Conservation (phyloP, 1,284 basidiomycete species). For the Volvariella surrecta region DNA sequence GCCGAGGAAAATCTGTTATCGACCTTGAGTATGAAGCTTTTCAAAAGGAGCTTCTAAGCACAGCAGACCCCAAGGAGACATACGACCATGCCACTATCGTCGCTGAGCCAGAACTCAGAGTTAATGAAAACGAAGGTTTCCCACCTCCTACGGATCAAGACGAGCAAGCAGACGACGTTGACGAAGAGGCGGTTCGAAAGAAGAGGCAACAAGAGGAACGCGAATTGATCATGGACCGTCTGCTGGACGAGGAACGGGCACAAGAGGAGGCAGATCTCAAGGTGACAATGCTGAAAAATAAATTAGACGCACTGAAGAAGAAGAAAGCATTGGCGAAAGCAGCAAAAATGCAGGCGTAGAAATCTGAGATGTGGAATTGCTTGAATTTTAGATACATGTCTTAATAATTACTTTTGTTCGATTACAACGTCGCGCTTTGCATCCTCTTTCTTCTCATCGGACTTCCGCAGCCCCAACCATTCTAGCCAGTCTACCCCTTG, state of each 20-base stretch:
- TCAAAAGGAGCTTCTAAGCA: constrained; percentile 48
- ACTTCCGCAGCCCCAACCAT: constrained; percentile 32
- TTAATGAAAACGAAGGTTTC: constrained; percentile 35
- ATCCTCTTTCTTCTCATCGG: not conserved
- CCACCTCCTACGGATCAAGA: constrained; percentile 31
- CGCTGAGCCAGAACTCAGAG: constrained; percentile 54
- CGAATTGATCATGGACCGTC: constrained; percentile 74
- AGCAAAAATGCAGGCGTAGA: constrained; percentile 7
- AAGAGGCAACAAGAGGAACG: constrained; percentile 61
- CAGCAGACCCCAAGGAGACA: constrained; percentile 32
- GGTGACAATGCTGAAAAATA: constrained; percentile 54
- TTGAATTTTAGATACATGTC: too few species aligned
- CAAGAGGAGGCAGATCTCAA: constrained; percentile 80
- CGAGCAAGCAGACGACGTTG: constrained; percentile 15
- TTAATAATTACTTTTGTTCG: too few species aligned
- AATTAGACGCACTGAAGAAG: constrained; percentile 52
- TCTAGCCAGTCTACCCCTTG: constrained; percentile 68
- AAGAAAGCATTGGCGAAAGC: constrained; percentile 36
- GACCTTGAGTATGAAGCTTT: constrained; percentile 67
- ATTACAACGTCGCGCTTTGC: not conserved
- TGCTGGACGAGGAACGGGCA: constrained; percentile 71
- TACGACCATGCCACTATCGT: constrained; percentile 64
- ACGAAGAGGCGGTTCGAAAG: constrained; percentile 20
- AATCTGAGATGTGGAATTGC: too few species aligned
- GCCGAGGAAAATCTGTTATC: constrained; percentile 25